These are phyloP conservation scores for Apiotrichum sp. DNA, from an alignment of 1,284 basidiomycete genomes.

Conservation along the genomic window DNA sequence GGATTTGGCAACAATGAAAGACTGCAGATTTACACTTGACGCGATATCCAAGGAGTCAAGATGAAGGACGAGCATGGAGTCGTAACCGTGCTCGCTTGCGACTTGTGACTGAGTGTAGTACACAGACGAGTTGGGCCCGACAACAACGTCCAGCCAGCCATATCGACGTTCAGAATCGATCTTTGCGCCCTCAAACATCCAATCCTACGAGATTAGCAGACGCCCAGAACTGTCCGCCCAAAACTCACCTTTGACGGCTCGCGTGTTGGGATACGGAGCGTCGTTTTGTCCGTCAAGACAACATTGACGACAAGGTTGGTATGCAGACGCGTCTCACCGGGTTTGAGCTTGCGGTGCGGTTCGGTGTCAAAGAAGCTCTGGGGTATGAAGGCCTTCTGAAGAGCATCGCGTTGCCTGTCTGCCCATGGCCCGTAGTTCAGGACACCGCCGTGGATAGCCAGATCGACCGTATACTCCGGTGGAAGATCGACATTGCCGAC, in stretches of 20 bases:
- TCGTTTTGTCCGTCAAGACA: slow-evolving; percentile 68
- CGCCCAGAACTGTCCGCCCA: too few relatives aligned
- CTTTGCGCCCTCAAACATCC: slow-evolving; percentile 28
- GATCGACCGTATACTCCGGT: slow-evolving; percentile 87
- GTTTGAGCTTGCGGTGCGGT: slow-evolving; percentile 55
- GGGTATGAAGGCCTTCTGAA: slow-evolving; percentile 78
- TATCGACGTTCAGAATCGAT: slow-evolving; percentile 53
- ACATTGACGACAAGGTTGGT: slow-evolving; percentile 70
- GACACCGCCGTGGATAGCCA: slow-evolving; percentile 66
- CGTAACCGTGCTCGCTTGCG: slow-evolving; percentile 64
- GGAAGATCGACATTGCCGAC: slow-evolving; percentile 77
- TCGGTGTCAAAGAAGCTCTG: slow-evolving; percentile 62
- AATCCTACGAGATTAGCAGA: slow-evolving; percentile 17
- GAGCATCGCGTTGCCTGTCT: slow-evolving; percentile 71
- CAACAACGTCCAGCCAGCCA: slow-evolving; percentile 62
- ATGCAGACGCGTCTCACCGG: slow-evolving; percentile 76
- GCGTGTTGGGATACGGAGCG: slow-evolving; percentile 73
- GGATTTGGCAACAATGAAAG: slow-evolving; percentile 65
- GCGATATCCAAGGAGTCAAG: slow-evolving; percentile 70
- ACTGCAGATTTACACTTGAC: slow-evolving; percentile 80
- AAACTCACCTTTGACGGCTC: slow-evolving; percentile 53
- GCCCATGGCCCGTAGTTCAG: slow-evolving; percentile 90
- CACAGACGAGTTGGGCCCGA: slow-evolving; percentile 74
- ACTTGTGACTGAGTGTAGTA: slow-evolving; percentile 77
- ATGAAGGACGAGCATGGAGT: slow-evolving; percentile 69